These are phyloP conservation scores for Westerdykella aurantiaca DNA, from an alignment of 2,329 filamentous ascomycete genomes.

Conservation along the genomic window DNA sequence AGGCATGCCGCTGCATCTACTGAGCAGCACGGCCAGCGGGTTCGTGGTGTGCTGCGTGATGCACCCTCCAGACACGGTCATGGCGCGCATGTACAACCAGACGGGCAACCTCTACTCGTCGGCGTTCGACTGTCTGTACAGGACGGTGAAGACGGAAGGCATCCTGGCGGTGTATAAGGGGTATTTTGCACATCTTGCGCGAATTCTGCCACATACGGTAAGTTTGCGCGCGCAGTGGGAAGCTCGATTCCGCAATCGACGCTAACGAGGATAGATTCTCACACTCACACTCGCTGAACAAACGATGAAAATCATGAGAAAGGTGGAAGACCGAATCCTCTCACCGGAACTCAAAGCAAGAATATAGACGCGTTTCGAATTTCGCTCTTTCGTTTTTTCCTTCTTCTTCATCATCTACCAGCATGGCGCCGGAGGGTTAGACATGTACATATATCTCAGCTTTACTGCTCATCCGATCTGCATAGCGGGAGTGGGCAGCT, in stretches of 20 bases:
- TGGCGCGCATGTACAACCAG: conserved; percentile 98
- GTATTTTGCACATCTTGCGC: conserved; percentile 86
- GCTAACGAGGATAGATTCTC: conserved; percentile 54
- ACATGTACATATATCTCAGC: background rate
- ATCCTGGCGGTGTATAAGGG: conserved; percentile 95
- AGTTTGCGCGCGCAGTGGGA: conserved; percentile 13
- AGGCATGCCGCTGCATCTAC: conserved; percentile 79
- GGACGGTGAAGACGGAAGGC: conserved; percentile 88
- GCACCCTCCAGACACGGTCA: conserved; percentile 98
- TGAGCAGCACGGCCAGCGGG: conserved; percentile 82
- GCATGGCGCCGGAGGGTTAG: background rate
- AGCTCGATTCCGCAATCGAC: conserved; percentile 11
- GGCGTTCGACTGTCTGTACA: conserved; percentile 84
- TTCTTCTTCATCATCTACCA: background rate
- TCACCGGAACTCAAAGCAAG: conserved; percentile 44
- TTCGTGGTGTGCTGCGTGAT: conserved; percentile 97
- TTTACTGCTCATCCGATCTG: background rate
- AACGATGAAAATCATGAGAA: conserved; percentile 86
- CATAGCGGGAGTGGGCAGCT: background rate
- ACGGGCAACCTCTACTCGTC: conserved; percentile 94
- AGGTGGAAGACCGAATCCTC: conserved; percentile 60
- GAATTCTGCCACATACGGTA: conserved; percentile 88
- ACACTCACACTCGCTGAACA: conserved; percentile 93
- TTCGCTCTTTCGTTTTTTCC: background rate
- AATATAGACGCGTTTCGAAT: conserved; percentile 33